Evolutionary conservation across 2,329 filamentous ascomycete genomes (phyloP), one percentile per base, ranked within the genome.

Genomic region (Metarhizium brunneum): DNA sequence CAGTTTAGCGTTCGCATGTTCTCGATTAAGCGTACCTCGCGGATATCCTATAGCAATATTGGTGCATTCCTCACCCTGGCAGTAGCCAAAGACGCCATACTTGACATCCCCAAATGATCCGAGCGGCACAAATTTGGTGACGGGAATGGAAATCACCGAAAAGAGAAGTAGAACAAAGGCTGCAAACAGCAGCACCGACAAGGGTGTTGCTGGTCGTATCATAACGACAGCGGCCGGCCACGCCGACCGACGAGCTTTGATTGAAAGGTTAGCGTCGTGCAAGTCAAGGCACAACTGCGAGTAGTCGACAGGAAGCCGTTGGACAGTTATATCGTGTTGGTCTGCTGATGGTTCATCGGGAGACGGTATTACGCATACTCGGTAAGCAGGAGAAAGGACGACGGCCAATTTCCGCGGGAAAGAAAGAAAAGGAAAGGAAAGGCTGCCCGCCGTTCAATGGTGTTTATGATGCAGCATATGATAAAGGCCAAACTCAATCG

Each of bases 61-160:
- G 65, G 82, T 88, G 71, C 94, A 97, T 57, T 72, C 66, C 58
- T 76, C 70, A 43, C 73, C 76, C 61, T 83, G 78, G 72, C 94
- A 99, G 65, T 84, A 95, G 30, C 94, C 94, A 75, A 97, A 92
- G 51, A 97, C 92, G 51, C 94, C 94, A 76, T 95, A 96, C 62
- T 85, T 85, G 63, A 89, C 83, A 64, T 86, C 85, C 47, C 85
- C 74, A 67, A 85, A 92, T 53, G 83, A 85, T 42, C 88, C 92
- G 47, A 99, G 78, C 10, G 91, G 90, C 50, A 99, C 95, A 30
- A 79, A 81, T 66, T 87, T 85, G 68, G 97, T 87, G 62, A 99
- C 84, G 18, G 94, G 94, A 0, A 90, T 92, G 1, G 92, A 96
- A n/a, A 99, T 75, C 43, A 92, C 89, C 50, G 91, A 89, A 43